Evolutionary conservation across 202 grass and related monocot species (phyloP), one percentile per base, ranked within the genome.

Genomic region (Saccharum hybrid): DNA sequence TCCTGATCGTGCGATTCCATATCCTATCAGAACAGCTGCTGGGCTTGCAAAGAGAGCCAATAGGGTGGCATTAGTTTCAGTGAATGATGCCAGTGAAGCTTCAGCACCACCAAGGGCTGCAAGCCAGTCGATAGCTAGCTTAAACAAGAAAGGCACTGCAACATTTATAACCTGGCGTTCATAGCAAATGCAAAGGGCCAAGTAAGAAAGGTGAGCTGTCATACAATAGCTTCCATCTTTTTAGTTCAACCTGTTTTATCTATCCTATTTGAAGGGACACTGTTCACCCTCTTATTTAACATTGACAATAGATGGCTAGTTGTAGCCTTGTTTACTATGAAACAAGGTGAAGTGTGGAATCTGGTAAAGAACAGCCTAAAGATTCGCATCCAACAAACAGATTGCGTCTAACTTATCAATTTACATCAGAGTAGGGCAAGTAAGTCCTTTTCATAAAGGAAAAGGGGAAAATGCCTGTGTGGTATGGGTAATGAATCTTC

Each of bases 111-210:
- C 85, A 77, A 93, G 38, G 79, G 91, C 89, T 77, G 96, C 87
- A 77, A 98, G 89, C 96, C 96, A 96, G 86, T 98, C 93, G 31
- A 98, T 70, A 80, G 96, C 96, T 81, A 94, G 89, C 91, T 98
- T 98, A 92, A 98, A 98, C 60, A 98, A 83, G 86, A 98, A 95
- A 85, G 96, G 96, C 63, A 96, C 91, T 94, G 96, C 93, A 74
- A 98, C 96, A 92, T 98, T 98, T 93, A 98, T 98, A 91, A 96
- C 95, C 95, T 98, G 81, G 60, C 78, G 26, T 87, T 74, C 83
- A 88, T 86, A 84, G 77, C 22, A 86, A 78, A 89, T 26, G 42
- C 75, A 84, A 88, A 82, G 51, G 23, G 46, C 87, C 66, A 87
- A 82, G 78, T 49, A 90, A 78, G 5, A 22, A 77, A 83, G 19